Percentiles rank a stretch among this genome's conserved stretches.
These are phyloP conservation scores for Trifolium subterraneum DNA, from an alignment of 306 rosid species.

Conservation along the genomic window DNA sequence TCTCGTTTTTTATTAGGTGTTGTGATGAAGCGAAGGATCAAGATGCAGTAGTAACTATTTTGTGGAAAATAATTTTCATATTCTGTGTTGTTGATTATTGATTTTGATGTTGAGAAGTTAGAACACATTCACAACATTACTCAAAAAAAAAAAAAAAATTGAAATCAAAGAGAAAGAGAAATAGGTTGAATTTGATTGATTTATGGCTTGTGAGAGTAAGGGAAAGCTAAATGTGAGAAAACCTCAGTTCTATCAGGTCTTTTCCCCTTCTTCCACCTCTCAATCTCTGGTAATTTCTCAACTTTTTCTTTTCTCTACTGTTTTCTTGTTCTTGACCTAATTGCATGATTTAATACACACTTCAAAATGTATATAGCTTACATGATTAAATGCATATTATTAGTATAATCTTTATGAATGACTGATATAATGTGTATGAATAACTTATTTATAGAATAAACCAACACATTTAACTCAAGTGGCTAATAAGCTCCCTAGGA, in stretches of 20 bases:
- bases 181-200: slow-evolving; percentile 35
- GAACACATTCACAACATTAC: slow-evolving; percentile 34
- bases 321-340: slow-evolving; percentile 13
- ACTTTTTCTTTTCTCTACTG: background rate
- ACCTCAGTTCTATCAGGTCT: slow-evolving; percentile 77
- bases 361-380: background rate
- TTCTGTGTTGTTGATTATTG: slow-evolving; percentile 32
- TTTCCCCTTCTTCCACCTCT: slow-evolving; percentile 63
- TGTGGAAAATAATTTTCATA: background rate
- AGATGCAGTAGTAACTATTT: background rate
- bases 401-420: background rate
- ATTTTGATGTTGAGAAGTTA: slow-evolving; percentile 9
- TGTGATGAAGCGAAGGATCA: slow-evolving; percentile 26
- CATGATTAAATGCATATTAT: background rate
- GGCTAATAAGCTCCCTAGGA: no score
- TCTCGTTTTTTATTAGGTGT: slow-evolving; percentile 23
- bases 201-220: slow-evolving; percentile 58
- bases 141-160: slow-evolving; percentile 16
- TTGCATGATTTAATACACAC: slow-evolving; percentile 24
- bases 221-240: slow-evolving; percentile 57
- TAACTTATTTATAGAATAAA: background rate
- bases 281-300: slow-evolving; percentile 61
- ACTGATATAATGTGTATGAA: background rate
- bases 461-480: no score
- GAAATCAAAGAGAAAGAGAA: background rate